These are phyloP conservation scores for Claviceps sp. DNA, from an alignment of 2,329 filamentous ascomycete genomes.

Conservation along the genomic window DNA sequence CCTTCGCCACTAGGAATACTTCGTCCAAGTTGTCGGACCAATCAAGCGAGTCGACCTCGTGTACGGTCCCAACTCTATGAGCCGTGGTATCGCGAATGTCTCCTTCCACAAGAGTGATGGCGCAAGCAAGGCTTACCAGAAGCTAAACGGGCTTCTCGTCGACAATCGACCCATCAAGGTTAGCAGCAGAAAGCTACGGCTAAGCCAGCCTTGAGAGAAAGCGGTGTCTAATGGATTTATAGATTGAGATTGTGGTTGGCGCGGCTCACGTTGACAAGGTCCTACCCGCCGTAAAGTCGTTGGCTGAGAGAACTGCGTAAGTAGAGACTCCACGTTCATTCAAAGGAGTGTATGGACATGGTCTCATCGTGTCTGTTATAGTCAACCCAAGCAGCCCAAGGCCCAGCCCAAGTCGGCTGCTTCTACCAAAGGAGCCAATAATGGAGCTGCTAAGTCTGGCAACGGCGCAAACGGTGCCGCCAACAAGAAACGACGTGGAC, in stretches of 20 bases:
- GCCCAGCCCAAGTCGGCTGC: constrained; percentile 69
- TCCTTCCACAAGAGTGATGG: constrained; percentile 70
- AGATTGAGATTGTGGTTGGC: constrained; percentile 87
- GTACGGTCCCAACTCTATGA: constrained; percentile 84
- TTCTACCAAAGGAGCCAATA: constrained; percentile 41
- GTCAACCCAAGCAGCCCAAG: constrained; percentile 18
- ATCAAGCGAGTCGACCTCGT: constrained; percentile 86
- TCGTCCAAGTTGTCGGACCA: constrained; percentile 70
- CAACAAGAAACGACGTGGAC: constrained; percentile 40
- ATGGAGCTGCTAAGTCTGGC: constrained; percentile 22
- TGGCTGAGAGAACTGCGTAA: constrained; percentile 70
- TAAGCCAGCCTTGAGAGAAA: background rate
- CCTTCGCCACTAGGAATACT: constrained; percentile 79
- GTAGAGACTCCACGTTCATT: constrained; percentile 12
- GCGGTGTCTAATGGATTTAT: constrained; percentile 11
- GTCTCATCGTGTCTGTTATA: background rate
- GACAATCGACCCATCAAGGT: constrained; percentile 88
- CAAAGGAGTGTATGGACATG: background rate
- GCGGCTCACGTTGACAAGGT: constrained; percentile 58
- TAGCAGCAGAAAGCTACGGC: background rate
- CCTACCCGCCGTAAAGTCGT: constrained; percentile 50
- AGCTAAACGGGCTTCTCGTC: constrained; percentile 79
- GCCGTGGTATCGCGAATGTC: constrained; percentile 85
- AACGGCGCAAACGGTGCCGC: constrained; percentile 31
- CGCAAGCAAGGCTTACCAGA: constrained; percentile 70